Conservation (phyloP, 192 early-diverging fungal genomes). For the Backusella luteola region DNA sequence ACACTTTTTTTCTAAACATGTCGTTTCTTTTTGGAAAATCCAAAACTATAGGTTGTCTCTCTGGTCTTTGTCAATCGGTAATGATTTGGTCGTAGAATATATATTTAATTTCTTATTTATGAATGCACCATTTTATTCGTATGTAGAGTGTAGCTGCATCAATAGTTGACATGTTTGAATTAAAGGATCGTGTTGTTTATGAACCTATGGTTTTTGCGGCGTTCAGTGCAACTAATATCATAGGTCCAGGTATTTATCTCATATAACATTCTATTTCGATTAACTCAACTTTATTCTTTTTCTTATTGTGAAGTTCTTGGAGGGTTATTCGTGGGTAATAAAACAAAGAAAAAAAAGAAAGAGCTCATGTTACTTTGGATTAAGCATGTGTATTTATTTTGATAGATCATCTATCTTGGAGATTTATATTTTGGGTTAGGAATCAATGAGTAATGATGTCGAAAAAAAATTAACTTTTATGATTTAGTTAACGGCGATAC, state of each 20-base stretch:
- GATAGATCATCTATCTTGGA: background rate
- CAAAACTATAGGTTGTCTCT: background rate
- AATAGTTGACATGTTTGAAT: background rate
- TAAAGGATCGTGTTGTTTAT: background rate
- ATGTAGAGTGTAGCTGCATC: background rate
- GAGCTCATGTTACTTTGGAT: background rate
- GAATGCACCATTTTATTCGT: background rate
- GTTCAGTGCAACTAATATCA: background rate
- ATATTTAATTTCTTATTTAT: background rate
- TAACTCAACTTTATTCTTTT: background rate
- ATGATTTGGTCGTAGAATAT: background rate
- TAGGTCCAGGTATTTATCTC: background rate
- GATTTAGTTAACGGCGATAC: background rate
- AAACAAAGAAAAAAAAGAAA: background rate
- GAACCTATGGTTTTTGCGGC: background rate
- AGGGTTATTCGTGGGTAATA: background rate
- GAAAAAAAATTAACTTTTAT: background rate
- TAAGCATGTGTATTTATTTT: background rate
- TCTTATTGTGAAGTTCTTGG: background rate
- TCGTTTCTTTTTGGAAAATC: too few relatives aligned
- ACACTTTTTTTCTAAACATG: background rate
- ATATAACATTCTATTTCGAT: background rate
- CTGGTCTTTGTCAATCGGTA: background rate
- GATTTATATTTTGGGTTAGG: slow-evolving; percentile 6
- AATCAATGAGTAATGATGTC: background rate